These are phyloP conservation scores for Erodium trifolium DNA, from an alignment of 441 rosid genomes.

Conservation along the genomic window DNA sequence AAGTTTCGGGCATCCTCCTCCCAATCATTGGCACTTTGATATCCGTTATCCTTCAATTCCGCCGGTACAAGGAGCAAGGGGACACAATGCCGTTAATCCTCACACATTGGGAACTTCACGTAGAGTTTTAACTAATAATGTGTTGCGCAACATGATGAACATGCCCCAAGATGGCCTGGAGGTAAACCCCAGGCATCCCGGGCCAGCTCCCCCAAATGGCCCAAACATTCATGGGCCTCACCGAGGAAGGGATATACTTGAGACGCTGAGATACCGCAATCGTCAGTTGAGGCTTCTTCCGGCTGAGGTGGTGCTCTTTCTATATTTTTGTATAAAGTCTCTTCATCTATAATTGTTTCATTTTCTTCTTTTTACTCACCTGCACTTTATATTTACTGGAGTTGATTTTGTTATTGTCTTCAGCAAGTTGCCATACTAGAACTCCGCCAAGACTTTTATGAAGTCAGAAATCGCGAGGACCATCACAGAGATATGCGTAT, in stretches of 20 bases:
- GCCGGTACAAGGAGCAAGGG: constrained; percentile 52
- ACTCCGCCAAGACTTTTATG: constrained; percentile 36
- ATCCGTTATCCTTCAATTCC: constrained; percentile 36
- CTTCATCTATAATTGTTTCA: constrained; percentile 9
- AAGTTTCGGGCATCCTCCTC: constrained; percentile 33
- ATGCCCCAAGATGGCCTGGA: constrained; percentile 40
- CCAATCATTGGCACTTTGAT: constrained; percentile 32
- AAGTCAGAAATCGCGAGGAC: constrained; percentile 42
- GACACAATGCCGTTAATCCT: constrained; percentile 38
- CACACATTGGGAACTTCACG: constrained; percentile 40
- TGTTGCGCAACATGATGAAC: constrained; percentile 32
- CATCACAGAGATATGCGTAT: constrained; percentile 84
- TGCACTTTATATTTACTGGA: constrained; percentile 13
- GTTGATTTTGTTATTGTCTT: constrained; percentile 17
- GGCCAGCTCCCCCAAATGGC: constrained; percentile 37
- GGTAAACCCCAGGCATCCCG: constrained; percentile 39
- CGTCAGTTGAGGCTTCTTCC: constrained; percentile 56
- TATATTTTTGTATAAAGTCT: constrained; percentile 2
- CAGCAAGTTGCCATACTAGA: constrained; percentile 61
- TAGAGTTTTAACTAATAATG: constrained; percentile 34
- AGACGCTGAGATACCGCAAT: background rate
- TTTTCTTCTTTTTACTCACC: background rate
- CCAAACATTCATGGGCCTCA: background rate
- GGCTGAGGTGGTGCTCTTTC: constrained; percentile 37
- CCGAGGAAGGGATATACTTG: no score